Conservation (phyloP, 2,329 filamentous ascomycete species). For the Sporothrix mexicana region DNA sequence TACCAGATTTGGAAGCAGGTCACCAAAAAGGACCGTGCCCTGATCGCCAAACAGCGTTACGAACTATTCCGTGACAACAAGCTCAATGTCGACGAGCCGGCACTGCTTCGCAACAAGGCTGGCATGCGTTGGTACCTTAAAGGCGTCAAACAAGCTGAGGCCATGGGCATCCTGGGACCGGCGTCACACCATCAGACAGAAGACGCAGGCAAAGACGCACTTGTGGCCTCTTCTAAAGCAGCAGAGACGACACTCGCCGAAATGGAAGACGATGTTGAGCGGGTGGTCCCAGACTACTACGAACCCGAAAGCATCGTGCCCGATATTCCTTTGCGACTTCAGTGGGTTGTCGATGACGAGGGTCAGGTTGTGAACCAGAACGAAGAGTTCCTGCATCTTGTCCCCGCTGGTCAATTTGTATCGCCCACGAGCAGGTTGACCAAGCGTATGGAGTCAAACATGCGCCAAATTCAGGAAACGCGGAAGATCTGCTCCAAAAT, state of each 20-base stretch:
- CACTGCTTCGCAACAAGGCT: conserved; percentile 80
- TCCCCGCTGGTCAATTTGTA: conserved; percentile 76
- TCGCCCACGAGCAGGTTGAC: conserved; percentile 76
- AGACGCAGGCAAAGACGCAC: background rate
- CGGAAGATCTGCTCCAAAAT: conserved; percentile 96
- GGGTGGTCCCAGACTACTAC: conserved; percentile 91
- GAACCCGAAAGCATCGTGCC: conserved; percentile 85
- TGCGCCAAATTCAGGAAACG: conserved; percentile 95
- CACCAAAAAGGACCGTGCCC: conserved; percentile 92
- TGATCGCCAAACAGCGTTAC: conserved; percentile 83
- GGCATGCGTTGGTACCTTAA: conserved; percentile 89
- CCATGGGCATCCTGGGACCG: conserved; percentile 50
- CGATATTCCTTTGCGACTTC: conserved; percentile 76
- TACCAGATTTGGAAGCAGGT: conserved; percentile 99
- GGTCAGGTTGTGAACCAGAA: conserved; percentile 87
- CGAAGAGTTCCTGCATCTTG: conserved; percentile 80
- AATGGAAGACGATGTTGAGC: conserved; percentile 86
- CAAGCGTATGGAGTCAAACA: conserved; percentile 85
- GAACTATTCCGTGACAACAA: conserved; percentile 84
- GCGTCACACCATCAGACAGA: conserved; percentile 44
- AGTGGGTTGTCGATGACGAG: conserved; percentile 89
- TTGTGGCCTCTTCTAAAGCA: conserved; percentile 49
- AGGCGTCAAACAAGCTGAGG: conserved; percentile 73
- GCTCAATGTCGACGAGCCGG: conserved; percentile 85
- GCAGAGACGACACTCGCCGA: conserved; percentile 78